A percentile compares a stretch with the other conserved stretches of the same genome.
phyloP scores from a whole-genome alignment of 495 filamentous ascomycete genomes.

The Aspergillus incahuasiensis region DNA sequence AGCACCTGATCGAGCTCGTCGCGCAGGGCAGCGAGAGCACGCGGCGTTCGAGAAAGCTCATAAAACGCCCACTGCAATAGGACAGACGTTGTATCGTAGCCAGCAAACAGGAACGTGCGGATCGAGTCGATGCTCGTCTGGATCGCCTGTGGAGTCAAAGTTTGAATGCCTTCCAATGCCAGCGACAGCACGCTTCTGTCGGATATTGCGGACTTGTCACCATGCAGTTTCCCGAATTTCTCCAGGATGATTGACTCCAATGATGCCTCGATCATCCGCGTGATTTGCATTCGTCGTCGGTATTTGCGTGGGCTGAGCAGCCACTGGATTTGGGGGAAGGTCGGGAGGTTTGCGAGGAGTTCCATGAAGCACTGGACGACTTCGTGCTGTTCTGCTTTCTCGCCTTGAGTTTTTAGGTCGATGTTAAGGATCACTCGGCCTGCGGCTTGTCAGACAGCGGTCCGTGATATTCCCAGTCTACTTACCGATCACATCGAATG shows the following conservation, averaged over 20 bases:
- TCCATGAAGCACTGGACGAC: background rate
- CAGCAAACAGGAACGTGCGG: slow-evolving; percentile 30
- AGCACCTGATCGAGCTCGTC: slow-evolving; percentile 1
- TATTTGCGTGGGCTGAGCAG: background rate
- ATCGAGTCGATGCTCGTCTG: slow-evolving; percentile 21
- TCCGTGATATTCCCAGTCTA: background rate
- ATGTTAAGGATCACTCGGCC: background rate
- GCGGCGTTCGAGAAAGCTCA: slow-evolving; percentile 32
- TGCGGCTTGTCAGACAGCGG: background rate
- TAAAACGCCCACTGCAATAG: slow-evolving; percentile 38
- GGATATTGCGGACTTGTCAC: no score
- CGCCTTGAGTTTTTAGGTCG: background rate
- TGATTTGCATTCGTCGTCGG: no score
- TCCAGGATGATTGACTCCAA: no score
- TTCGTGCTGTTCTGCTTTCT: background rate
- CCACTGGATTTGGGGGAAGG: background rate
- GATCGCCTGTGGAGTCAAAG: background rate
- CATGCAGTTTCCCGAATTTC: no score
- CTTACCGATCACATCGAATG: no score
- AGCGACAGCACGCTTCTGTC: no score
- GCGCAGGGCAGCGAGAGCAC: no score
- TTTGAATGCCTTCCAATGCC: no score
- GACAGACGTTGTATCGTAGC: slow-evolving; percentile 38
- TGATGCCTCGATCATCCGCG: no score
- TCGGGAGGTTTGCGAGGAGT: background rate